Base-by-base conservation (phyloP, 2,329 filamentous ascomycete genomes). In the Anthostomella pinea region DNA sequence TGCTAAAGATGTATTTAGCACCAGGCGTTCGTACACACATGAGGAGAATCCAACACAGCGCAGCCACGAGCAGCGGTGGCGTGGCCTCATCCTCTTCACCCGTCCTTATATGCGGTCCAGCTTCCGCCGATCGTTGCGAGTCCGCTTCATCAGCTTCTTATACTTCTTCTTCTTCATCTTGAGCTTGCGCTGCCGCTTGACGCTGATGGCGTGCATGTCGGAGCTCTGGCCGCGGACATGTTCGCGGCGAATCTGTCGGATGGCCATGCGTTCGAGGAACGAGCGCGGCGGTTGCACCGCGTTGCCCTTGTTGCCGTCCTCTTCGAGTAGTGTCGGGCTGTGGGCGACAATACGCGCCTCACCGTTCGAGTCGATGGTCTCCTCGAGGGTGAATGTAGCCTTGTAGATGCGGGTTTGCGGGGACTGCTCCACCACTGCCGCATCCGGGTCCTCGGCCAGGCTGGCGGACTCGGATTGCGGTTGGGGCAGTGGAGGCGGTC, bases 141-240 rank as follows among this genome's bases (percentile, higher is more conserved):
- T 96, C 66, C 81, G 79, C 75, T 85, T 87, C 86, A 95, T 89
- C 52, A 97, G 73, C 80, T 98, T 98, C 89, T 96, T 97, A 69
- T 95, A 95, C 82, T 98, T 98, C 79, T 97, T 91, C 80, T 97
- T 98, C 86, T 98, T 98, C 90, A 98, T 98, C 80, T 89, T 95
- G 59, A 96, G 70, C 71, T 93, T 94, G 60, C 89, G 76, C 67
- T 95, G 88, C 64, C 93, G 78, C 74, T 84, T 89, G 53, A 96
- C 91, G 59, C 87, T 95, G 60, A 98, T 88, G 47, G 88, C 79
- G 43, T 83, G 69, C 83, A 95, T 90, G 42, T 63, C 57, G 35
- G 62, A 62, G 55, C 50, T 64, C 48, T 67, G 68, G 36, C 66
- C 66, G 45, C 72, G 67, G 33, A 68, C 66, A 37, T 79, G 72